A percentile compares a stretch with the other conserved stretches of the same genome.
Conservation (phyloP, 2,329 filamentous ascomycete genomes). For the Colletotrichum sp. region DNA sequence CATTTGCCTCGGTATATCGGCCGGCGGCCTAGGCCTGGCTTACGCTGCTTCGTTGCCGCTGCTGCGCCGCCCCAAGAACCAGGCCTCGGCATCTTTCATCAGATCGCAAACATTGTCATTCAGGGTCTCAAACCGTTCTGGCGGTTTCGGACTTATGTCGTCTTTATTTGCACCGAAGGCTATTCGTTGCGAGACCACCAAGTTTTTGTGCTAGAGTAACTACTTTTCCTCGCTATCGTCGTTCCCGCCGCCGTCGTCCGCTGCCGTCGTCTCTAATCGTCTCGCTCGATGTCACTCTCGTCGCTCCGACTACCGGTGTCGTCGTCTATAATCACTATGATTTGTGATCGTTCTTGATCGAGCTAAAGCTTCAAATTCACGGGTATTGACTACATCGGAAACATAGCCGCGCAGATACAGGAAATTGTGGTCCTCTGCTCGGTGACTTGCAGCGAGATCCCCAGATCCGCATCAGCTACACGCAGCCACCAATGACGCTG, state of each 20-base stretch:
- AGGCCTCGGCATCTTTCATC: slow-evolving; percentile 9
- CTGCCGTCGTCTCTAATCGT: neutral
- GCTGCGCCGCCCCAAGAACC: neutral
- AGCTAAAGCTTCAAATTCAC: neutral
- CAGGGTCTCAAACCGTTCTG: neutral
- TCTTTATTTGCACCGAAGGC: neutral
- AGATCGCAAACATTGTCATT: neutral
- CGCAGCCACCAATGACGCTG: neutral
- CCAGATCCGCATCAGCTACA: neutral
- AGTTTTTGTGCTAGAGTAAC: neutral
- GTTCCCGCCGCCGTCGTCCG: neutral
- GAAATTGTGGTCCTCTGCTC: neutral
- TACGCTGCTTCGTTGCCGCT: neutral
- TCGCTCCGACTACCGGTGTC: neutral
- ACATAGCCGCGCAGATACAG: neutral
- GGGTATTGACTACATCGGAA: neutral
- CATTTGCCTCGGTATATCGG: slow-evolving; percentile 13
- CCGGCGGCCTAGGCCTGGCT: neutral
- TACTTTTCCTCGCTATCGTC: neutral
- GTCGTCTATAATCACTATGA: neutral
- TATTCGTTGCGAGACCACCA: neutral
- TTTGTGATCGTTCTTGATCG: neutral
- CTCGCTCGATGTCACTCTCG: neutral
- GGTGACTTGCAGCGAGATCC: neutral
- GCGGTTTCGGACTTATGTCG: neutral